Base-by-base conservation (phyloP, 805 yeast species). In the Candida succiphila region DNA sequence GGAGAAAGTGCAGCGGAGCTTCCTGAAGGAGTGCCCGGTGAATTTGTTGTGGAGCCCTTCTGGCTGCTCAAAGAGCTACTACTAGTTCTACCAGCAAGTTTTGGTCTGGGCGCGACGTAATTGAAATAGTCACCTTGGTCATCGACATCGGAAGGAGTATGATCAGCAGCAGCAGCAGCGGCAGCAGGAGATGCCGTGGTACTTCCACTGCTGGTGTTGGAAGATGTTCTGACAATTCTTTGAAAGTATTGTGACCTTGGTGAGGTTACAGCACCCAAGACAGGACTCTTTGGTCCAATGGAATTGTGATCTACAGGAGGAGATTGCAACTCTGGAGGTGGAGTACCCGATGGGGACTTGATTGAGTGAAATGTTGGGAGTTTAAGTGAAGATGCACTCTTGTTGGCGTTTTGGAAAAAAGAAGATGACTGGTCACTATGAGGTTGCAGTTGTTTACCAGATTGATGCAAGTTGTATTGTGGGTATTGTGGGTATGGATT, bases 71-170 rank as follows among this genome's bases (percentile, higher is more conserved):
- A n/a, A n/a, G n/a, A n/a, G n/a, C n/a, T n/a, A 4, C 35, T 21
- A 9, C 35, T 30, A 6, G 9, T 17, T 30, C 16, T 30, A 4
- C 20, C 5, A 4, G 4, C 12, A 1, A 48, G 24, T 9, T 35
- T 32, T 13, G 53, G 53, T 29, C 52, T 35, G 21, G 54, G 52
- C 7, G 52, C 54, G n/a, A 41, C 39, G 31, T 46, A 48, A 25
- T 41, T 48, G 43, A 51, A 51, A 33, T 51, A 51, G 29, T 51
- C 56, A n/a, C 41, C 40, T 3, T 20, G 27, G 17, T 43, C 37
- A 33, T 18, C 38, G 6, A 21, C 32, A 2, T 22, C 39, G 7
- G 41, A 30, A 15, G 32, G 19, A 12, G 14, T 15, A 24, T 7
- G 15, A 24, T 7, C 26, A 9, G 9, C 26, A 21, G 23, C 23